Percentiles rank a stretch among this genome's conserved stretches.
phyloP scores from a whole-genome alignment of 805 yeast genomes.

The Wickerhamomyces kurtzmanii region DNA sequence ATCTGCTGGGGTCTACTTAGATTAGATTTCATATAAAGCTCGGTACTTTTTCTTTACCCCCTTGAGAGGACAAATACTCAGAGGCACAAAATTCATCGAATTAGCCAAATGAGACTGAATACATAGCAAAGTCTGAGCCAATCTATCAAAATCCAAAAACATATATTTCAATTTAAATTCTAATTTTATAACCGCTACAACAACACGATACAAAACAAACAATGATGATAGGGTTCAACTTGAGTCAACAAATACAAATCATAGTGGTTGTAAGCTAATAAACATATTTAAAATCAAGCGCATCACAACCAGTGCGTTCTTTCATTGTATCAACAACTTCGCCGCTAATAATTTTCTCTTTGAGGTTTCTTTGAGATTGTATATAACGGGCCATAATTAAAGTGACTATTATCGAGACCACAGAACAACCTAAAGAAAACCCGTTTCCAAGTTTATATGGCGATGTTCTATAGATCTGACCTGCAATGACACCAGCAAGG shows the following conservation, averaged over 20 bases:
- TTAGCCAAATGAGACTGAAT: too few relatives aligned
- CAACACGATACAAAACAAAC: too few relatives aligned
- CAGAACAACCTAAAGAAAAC: slow-evolving; percentile 26
- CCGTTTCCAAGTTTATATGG: slow-evolving; percentile 30
- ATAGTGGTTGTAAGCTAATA: background rate
- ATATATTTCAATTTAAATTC: too few relatives aligned
- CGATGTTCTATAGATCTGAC: slow-evolving; percentile 29
- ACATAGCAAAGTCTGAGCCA: too few relatives aligned
- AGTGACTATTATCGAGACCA: slow-evolving; percentile 12
- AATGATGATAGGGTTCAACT: too few relatives aligned
- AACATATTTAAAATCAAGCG: slow-evolving; percentile 14
- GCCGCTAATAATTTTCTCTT: slow-evolving; percentile 11
- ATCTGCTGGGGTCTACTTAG: too few relatives aligned
- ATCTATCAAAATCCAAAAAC: too few relatives aligned
- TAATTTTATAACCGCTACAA: too few relatives aligned
- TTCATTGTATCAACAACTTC: slow-evolving; percentile 11
- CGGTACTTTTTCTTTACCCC: too few relatives aligned
- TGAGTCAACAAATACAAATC: background rate
- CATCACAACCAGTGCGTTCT: slow-evolving; percentile 15
- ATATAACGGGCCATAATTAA: slow-evolving; percentile 10
- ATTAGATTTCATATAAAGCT: too few relatives aligned
- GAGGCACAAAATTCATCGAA: too few relatives aligned
- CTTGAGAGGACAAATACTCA: too few relatives aligned
- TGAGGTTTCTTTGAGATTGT: slow-evolving; percentile 7
- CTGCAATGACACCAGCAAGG: slow-evolving; percentile 32